phyloP scores from a whole-genome alignment of 805 yeast genomes.

The Saccharomycopsis sp. region DNA sequence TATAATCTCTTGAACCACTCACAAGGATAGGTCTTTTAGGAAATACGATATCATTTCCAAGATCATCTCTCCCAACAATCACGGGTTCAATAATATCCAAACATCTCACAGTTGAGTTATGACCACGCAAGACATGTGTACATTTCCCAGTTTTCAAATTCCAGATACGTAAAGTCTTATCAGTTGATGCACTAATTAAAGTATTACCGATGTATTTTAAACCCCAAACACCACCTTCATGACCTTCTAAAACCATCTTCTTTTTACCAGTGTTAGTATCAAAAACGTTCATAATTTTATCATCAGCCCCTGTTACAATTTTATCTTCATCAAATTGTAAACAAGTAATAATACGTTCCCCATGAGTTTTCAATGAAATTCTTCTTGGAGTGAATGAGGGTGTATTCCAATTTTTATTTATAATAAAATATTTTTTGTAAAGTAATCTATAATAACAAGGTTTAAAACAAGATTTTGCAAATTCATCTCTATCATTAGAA shows the following conservation, averaged over 20 bases:
- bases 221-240: constrained; percentile 99
- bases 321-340: constrained; percentile 86
- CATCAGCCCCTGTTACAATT: constrained; percentile 91
- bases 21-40: constrained; percentile 67
- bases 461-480: constrained; percentile 23
- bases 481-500: constrained; percentile 15
- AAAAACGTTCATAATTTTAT: constrained; percentile 71
- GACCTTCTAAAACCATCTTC: constrained; percentile 64
- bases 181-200: constrained; percentile 90
- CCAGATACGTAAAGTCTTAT: constrained; percentile 92
- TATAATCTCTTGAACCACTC: constrained; percentile 84
- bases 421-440: constrained; percentile 52
- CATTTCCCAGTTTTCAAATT: constrained; percentile 77
- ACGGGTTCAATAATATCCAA: constrained; percentile 72
- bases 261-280: constrained; percentile 67
- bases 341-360: constrained; percentile 85
- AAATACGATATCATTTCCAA: constrained; percentile 47
- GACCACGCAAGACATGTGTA: constrained; percentile 88
- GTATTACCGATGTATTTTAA: constrained; percentile 78
- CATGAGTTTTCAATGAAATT: constrained; percentile 62
- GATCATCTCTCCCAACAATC: constrained; percentile 52
- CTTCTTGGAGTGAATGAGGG: constrained; percentile 62
- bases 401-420: constrained; percentile 74
- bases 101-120: constrained; percentile 88
- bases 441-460: constrained; percentile 42